Percentiles rank a stretch among this genome's conserved stretches.
Evolutionary conservation across 2,329 filamentous ascomycete species (phyloP).

Genomic region (Xylaria digitata): DNA sequence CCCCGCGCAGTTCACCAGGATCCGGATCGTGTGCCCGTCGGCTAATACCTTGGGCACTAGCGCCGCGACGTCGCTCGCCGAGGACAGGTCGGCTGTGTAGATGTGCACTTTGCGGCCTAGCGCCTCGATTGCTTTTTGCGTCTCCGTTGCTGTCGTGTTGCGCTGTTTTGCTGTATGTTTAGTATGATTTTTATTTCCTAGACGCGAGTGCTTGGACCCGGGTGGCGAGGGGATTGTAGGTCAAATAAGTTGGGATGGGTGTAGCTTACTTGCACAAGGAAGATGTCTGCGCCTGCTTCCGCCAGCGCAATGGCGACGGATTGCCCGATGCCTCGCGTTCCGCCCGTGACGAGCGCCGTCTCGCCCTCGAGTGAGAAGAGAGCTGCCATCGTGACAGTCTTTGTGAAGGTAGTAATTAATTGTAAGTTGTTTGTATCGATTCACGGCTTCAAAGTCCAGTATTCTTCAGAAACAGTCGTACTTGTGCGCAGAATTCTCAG

Average conservation of each 20-base stretch:
- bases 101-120: slow-evolving; percentile 75
- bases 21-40: slow-evolving; percentile 74
- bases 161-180: slow-evolving; percentile 49
- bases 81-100: slow-evolving; percentile 77
- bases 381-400: slow-evolving; percentile 37
- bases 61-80: slow-evolving; percentile 66
- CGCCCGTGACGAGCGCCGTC: slow-evolving; percentile 68
- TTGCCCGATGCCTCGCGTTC: slow-evolving; percentile 68
- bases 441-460: not conserved
- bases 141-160: slow-evolving; percentile 58
- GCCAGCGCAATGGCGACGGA: slow-evolving; percentile 67
- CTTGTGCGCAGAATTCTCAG: not conserved
- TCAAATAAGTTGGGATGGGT: too few relatives aligned
- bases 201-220: not conserved
- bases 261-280: slow-evolving; percentile 64
- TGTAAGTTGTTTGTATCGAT: not conserved
- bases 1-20: slow-evolving; percentile 87
- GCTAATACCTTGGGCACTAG: slow-evolving; percentile 71
- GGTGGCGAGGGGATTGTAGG: not conserved
- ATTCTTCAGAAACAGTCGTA: not conserved
- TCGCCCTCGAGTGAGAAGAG: slow-evolving; percentile 67
- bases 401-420: too few relatives aligned
- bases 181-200: not conserved
- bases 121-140: slow-evolving; percentile 70
- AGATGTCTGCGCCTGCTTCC: slow-evolving; percentile 68